Conservation (phyloP, 306 rosid species). For the Cicer chorassanicum region DNA sequence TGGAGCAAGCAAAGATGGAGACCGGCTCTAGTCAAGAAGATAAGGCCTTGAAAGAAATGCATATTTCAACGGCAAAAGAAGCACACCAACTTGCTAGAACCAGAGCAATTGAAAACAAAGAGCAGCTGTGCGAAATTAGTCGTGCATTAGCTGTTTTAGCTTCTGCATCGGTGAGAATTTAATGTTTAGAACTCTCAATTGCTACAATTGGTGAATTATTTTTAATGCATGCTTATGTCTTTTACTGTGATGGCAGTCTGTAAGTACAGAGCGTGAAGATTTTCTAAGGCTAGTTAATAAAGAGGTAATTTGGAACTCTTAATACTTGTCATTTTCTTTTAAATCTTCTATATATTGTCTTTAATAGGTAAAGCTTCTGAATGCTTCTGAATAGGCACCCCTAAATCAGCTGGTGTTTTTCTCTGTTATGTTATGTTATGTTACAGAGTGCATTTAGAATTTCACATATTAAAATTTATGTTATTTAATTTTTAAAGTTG, state of each 20-base stretch:
- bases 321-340: conserved; percentile 32
- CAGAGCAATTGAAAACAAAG: conserved; percentile 77
- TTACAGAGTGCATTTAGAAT: conserved; percentile 2
- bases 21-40: conserved; percentile 60
- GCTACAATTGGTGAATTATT: background rate
- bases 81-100: conserved; percentile 74
- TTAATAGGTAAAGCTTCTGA: conserved; percentile 10
- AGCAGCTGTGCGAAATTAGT: conserved; percentile 87
- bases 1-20: conserved; percentile 71
- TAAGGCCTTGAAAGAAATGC: conserved; percentile 81
- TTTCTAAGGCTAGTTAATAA: conserved; percentile 87
- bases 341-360: conserved; percentile 30
- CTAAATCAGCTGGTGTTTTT: conserved; percentile 19
- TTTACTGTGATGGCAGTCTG: conserved; percentile 70
- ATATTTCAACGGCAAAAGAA: conserved; percentile 71
- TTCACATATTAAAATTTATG: conserved; percentile 5
- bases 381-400: conserved; percentile 23
- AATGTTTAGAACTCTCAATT: conserved; percentile 27
- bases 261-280: conserved; percentile 93
- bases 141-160: conserved; percentile 96
- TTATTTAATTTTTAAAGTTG: conserved; percentile 21
- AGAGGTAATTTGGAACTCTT: conserved; percentile 67
- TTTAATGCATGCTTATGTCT: conserved; percentile 7
- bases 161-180: conserved; percentile 90
- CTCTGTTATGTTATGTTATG: background rate